Evolutionary conservation across 371 early-diverging fungal species (phyloP).

Genomic region (Batrachochytrium dendrobatidis): DNA sequence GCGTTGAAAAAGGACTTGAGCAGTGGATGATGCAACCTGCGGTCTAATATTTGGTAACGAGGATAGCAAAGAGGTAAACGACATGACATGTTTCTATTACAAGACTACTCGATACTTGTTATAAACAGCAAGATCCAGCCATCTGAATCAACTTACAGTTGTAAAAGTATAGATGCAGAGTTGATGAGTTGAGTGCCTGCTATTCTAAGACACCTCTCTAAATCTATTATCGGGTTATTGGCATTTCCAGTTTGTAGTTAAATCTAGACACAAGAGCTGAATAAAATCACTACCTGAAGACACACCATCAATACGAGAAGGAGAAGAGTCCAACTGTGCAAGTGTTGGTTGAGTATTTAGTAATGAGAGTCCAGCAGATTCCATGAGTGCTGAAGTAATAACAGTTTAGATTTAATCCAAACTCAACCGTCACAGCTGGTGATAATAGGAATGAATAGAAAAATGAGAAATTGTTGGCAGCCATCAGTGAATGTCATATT

Average conservation of each 20-base stretch:
- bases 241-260: no score
- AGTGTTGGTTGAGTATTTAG: conserved; percentile 5
- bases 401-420: no score
- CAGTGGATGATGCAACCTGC: conserved; percentile 91
- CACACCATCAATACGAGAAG: background rate
- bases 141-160: conserved; percentile 53
- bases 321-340: background rate
- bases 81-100: background rate
- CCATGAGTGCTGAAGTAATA: no score
- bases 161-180: conserved; percentile 73
- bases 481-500: no score
- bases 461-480: no score
- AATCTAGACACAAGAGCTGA: no score
- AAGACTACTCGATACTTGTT: background rate
- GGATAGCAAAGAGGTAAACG: background rate
- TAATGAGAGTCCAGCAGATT: background rate
- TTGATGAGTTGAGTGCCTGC: conserved; percentile 79
- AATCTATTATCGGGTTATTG: no score
- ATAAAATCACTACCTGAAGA: background rate
- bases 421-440: no score
- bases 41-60: conserved; percentile 54
- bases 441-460: no score
- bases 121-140: background rate
- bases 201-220: conserved; percentile 66
- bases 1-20: conserved; percentile 86